Evolutionary conservation across 345 rosid species (phyloP), one percentile per base, ranked within the genome.

Genomic region (Anastatica hierochuntica): DNA sequence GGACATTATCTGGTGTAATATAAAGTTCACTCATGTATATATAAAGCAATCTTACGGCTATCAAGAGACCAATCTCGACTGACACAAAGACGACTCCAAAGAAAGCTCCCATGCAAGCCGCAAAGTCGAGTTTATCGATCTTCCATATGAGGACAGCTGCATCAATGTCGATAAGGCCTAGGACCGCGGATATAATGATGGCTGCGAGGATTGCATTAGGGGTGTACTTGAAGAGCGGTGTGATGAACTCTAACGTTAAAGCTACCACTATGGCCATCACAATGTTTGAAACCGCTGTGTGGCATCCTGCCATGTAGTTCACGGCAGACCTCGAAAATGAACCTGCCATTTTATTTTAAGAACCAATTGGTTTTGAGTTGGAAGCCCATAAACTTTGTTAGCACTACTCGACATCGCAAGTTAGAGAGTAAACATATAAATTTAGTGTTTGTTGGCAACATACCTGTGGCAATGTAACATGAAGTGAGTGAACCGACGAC

Each of bases 391-490:
- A 24, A 24, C 27, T 24, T 7, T n/a, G n/a, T n/a, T n/a, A n/a
- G n/a, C n/a, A n/a, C n/a, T n/a, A n/a, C n/a, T n/a, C n/a, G n/a
- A n/a, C n/a, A n/a, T n/a, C n/a, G n/a, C n/a, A n/a, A n/a, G n/a
- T n/a, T n/a, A n/a, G n/a, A n/a, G n/a, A n/a, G n/a, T n/a, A n/a
- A n/a, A n/a, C n/a, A n/a, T n/a, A n/a, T n/a, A n/a, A n/a, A n/a
- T n/a, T n/a, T n/a, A n/a, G n/a, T n/a, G n/a, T n/a, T n/a, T n/a
- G n/a, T n/a, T n/a, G n/a, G n/a, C n/a, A n/a, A n/a, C n/a, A n/a
- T n/a, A n/a, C 97, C 95, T 8, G 98, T 90, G 49, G 96, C 77
- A 17, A 90, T 89, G 57, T 84, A 90, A 68, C 98, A 90, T 0
- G 98, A 90, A 58, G 98, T 82, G 71, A 92, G 60, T 18, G 98